Evolutionary conservation across 495 filamentous ascomycete genomes (phyloP).

Genomic region (Daldinia childiae): DNA sequence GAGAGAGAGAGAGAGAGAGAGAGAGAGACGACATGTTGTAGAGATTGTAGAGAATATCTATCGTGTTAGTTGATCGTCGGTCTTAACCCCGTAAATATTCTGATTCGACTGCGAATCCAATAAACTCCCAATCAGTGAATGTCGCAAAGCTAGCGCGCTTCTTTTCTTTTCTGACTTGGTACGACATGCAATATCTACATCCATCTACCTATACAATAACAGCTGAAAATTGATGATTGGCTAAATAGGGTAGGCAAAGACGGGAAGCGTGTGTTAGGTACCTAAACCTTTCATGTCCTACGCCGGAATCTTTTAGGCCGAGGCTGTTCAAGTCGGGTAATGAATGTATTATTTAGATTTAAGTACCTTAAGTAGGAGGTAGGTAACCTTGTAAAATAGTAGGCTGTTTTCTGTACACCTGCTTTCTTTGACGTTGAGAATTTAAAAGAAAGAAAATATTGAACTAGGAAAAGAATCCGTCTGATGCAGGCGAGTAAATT

Average conservation of each 20-base stretch:
- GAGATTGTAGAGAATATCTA: background rate
- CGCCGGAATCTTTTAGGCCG: constrained; percentile 27
- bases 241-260: constrained; percentile 32
- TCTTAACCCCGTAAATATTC: background rate
- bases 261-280: constrained; percentile 1
- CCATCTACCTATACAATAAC: constrained; percentile 1
- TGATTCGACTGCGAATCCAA: constrained; percentile 15
- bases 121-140: background rate
- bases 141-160: background rate
- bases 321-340: constrained; percentile 29
- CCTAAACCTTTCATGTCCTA: background rate
- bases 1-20: too few species aligned
- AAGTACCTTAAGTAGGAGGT: too few species aligned
- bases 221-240: constrained; percentile 30
- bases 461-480: constrained; percentile 5
- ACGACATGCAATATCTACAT: too few species aligned
- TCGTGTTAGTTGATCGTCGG: constrained; percentile 12
- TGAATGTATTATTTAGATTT: constrained; percentile 18
- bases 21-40: background rate
- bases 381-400: constrained; percentile 1
- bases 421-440: background rate
- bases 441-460: background rate
- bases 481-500: background rate
- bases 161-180: constrained; percentile 1
- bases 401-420: background rate